phyloP scores from a whole-genome alignment of 2,329 filamentous ascomycete species.

The Allantophomopsis cytisporea region DNA sequence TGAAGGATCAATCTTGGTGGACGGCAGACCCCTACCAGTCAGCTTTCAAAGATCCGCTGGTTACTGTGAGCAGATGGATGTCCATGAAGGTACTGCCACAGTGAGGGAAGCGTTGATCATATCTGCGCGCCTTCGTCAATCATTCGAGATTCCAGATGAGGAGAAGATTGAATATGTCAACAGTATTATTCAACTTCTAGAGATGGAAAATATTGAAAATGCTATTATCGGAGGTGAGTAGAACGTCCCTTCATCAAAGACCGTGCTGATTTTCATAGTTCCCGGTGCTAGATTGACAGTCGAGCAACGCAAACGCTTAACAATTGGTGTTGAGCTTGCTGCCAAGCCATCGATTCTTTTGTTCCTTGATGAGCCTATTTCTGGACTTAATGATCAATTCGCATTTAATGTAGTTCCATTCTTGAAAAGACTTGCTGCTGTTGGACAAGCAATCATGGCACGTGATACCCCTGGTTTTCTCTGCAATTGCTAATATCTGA shows the following conservation, averaged over 20 bases:
- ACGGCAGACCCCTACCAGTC: constrained; percentile 50
- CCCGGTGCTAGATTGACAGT: constrained; percentile 40
- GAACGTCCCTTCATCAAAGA: background rate
- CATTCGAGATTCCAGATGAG: constrained; percentile 50
- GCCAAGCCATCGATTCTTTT: constrained; percentile 39
- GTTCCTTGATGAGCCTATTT: constrained; percentile 44
- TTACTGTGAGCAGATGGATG: constrained; percentile 82
- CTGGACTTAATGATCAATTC: constrained; percentile 44
- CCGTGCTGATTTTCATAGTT: background rate
- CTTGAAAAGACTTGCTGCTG: constrained; percentile 40
- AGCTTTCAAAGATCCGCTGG: constrained; percentile 67
- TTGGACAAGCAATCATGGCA: constrained; percentile 33
- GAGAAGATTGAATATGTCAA: constrained; percentile 77
- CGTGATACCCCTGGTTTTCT: background rate
- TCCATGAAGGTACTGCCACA: constrained; percentile 69
- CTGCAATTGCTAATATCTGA: background rate
- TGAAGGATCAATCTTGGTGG: constrained; percentile 63
- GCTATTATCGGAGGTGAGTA: constrained; percentile 42
- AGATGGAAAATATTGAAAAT: constrained; percentile 50
- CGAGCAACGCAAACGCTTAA: constrained; percentile 43
- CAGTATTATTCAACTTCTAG: constrained; percentile 49
- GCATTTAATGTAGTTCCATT: constrained; percentile 47
- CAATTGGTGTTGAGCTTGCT: constrained; percentile 40
- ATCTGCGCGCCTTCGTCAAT: constrained; percentile 72
- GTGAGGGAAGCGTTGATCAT: constrained; percentile 80